Percentiles rank a stretch among this genome's conserved stretches.
Evolutionary conservation across 148 eudicot genomes (phyloP).

Genomic region (Rhododendron ovatum): DNA sequence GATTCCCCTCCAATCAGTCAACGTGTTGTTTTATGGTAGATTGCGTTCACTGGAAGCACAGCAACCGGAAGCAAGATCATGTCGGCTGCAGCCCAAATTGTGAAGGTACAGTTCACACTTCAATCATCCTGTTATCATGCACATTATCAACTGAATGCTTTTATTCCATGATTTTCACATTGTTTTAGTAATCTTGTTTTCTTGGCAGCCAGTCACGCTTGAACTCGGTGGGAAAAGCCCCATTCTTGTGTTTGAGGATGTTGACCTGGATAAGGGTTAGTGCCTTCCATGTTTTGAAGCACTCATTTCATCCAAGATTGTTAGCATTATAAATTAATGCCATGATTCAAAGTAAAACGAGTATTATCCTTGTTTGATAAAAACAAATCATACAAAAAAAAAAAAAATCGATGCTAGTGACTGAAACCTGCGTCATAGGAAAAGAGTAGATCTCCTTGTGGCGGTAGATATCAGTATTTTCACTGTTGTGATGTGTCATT

Average conservation of each 20-base stretch:
- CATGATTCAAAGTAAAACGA: neutral
- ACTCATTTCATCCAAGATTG: neutral
- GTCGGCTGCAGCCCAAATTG: slow-evolving; percentile 85
- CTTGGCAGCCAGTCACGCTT: slow-evolving; percentile 82
- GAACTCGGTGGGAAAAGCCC: slow-evolving; percentile 99
- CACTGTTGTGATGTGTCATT: neutral
- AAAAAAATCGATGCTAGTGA: neutral
- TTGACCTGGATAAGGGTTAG: slow-evolving; percentile 88
- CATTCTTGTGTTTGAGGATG: slow-evolving; percentile 89
- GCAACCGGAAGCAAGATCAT: slow-evolving; percentile 93
- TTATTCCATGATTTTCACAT: neutral
- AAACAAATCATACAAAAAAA: neutral
- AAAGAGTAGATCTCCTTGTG: neutral
- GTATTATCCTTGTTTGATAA: slow-evolving; percentile 7
- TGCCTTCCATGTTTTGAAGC: slow-evolving; percentile 16
- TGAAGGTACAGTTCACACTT: slow-evolving; percentile 54
- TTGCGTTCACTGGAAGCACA: slow-evolving; percentile 94
- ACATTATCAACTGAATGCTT: neutral
- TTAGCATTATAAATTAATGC: neutral
- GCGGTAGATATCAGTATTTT: neutral
- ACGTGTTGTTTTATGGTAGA: slow-evolving; percentile 38
- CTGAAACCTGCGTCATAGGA: neutral
- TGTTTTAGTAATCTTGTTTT: slow-evolving; percentile 8
- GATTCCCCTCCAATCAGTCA: neutral
- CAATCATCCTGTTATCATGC: neutral